These are phyloP conservation scores for Yamadazyma taylorii DNA, from an alignment of 1,139 yeast genomes.

Conservation along the genomic window DNA sequence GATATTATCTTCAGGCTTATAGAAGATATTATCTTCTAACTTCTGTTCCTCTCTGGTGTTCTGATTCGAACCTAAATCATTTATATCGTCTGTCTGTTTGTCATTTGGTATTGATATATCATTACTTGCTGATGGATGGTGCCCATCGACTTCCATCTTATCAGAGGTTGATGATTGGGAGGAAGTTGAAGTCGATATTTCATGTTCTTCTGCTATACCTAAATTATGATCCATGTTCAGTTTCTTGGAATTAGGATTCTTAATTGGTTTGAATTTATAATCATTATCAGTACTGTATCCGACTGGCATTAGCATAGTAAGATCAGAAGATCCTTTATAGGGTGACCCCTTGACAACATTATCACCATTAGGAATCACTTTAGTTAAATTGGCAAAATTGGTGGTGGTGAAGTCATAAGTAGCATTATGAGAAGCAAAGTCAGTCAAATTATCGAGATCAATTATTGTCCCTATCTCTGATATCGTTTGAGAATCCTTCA, in stretches of 20 bases:
- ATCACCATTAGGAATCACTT: slow-evolving; percentile 22
- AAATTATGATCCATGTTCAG: not conserved
- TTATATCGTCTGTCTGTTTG: too few species aligned
- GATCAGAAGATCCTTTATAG: slow-evolving; percentile 31
- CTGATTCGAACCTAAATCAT: too few species aligned
- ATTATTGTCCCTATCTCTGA: slow-evolving; percentile 36
- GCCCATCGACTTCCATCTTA: slow-evolving; percentile 8
- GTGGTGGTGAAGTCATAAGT: slow-evolving; percentile 17
- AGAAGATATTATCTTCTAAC: not conserved
- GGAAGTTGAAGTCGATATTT: not conserved
- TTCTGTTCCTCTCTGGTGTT: not conserved
- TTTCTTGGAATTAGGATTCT: not conserved
- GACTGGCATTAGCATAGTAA: slow-evolving; percentile 39
- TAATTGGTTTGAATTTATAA: slow-evolving; percentile 6
- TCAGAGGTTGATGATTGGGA: too few species aligned
- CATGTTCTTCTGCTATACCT: not conserved
- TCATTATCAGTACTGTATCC: slow-evolving; percentile 10
- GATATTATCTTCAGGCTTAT: slow-evolving; percentile 15
- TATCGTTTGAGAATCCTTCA: slow-evolving; percentile 24
- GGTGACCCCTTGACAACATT: slow-evolving; percentile 10
- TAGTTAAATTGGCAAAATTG: slow-evolving; percentile 24
- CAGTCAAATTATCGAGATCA: slow-evolving; percentile 28
- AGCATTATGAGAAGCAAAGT: slow-evolving; percentile 8
- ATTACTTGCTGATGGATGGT: not conserved
- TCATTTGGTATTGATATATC: too few species aligned